Conservation (phyloP, 352 stramenopile genomes). For the Globisporangium cederbergense region DNA sequence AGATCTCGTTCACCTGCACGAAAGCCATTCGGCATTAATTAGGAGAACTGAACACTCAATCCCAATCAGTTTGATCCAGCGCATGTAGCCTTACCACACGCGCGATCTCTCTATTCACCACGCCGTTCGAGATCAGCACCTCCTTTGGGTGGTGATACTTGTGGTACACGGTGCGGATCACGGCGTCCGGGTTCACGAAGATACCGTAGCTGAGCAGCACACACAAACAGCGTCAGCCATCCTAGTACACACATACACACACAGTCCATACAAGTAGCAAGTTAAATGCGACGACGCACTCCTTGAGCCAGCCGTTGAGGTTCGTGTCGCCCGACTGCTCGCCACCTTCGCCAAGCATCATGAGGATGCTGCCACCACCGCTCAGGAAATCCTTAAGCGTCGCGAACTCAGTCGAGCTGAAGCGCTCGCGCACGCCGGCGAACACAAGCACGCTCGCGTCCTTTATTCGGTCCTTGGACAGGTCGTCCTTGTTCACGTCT, state of each 20-base stretch:
- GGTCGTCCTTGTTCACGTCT: conserved; percentile 93
- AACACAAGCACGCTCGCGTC: conserved; percentile 89
- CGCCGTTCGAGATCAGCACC: conserved; percentile 91
- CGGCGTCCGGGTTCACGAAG: conserved; percentile 82
- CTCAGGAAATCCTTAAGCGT: conserved; percentile 89
- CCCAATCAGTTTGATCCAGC: not conserved
- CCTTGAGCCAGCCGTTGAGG: conserved; percentile 93
- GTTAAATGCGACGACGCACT: conserved; percentile 40
- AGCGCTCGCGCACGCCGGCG: conserved; percentile 85
- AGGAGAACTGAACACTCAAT: not conserved
- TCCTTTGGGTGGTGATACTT: conserved; percentile 98
- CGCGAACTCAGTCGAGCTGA: conserved; percentile 85
- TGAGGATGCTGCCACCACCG: conserved; percentile 84
- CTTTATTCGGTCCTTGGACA: conserved; percentile 86
- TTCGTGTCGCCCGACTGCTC: conserved; percentile 91
- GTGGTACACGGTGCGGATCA: conserved; percentile 93
- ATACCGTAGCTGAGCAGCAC: conserved; percentile 68
- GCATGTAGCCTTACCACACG: conserved; percentile 35
- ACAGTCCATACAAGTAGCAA: not conserved
- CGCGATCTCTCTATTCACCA: conserved; percentile 92
- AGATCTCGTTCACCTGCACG: conserved; percentile 52
- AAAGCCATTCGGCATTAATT: not conserved
- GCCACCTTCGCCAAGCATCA: conserved; percentile 91
- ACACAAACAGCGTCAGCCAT: not conserved
- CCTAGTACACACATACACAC: not conserved